Base-by-base conservation (phyloP, 2,329 filamentous ascomycete species). In the Juglanconis oblonga region DNA sequence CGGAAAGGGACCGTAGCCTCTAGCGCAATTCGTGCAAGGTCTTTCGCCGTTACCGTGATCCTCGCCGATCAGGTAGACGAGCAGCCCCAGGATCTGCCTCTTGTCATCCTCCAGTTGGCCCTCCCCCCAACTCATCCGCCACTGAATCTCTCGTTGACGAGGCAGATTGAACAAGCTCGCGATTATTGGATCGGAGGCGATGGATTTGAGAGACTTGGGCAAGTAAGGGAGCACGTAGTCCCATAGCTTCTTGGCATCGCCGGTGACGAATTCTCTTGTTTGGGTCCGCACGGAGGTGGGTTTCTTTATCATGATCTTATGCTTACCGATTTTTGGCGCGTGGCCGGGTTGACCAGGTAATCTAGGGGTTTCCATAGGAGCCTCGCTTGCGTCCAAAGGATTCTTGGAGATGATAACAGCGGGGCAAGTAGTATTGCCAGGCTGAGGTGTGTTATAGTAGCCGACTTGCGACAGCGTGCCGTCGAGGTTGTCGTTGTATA, bases 401-500 rank as follows among this genome's bases (percentile, higher is more conserved):
- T 59, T 59, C 33, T 49, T 33, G 6, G 60, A 62, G 3, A 62
- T 50, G 7, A 62, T 8, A 14, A 59, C 17, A 36, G 52, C 33
- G 8, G 55, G 45, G 14, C 42, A 52, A 6, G 31, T 11, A 33
- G 17, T 59, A 32, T 10, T n/a, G 13, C 59, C 56, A 40, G 35
- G 31, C 35, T 44, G 13, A 53, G 56, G 52, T 24, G 8, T 14
- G 13, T 60, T 54, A 33, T 62, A 60, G 13, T 17, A 35, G 3
- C 57, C 61, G 3, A 62, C 53, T 10, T 33, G 38, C 11, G 61
- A 63, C 17, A 64, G 38, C 24, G 63, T 64, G 13, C 63, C 63
- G 14, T 64, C 42, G 2, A 53, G 40, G 44, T 64, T 64, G 49
- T 64, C 63, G 36, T 61, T 64, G 17, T 61, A 53, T 8, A 63